Percentiles rank a stretch among this genome's conserved stretches.
Evolutionary conservation across 768 basidiomycete species (phyloP).

Genomic region (Lentinula edodes): DNA sequence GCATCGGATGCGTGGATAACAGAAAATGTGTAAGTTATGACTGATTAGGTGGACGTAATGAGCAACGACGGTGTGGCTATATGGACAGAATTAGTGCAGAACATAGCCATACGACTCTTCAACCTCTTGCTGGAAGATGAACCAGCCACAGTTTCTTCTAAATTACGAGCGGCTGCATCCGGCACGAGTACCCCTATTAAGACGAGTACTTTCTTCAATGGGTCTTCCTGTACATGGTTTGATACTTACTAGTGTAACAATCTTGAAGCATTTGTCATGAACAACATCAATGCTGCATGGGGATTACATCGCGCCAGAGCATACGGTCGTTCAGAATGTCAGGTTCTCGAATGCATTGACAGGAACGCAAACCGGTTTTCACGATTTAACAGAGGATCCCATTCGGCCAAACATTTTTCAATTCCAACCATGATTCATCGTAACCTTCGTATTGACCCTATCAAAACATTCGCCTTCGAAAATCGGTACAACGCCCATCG

Average conservation of each 20-base stretch:
- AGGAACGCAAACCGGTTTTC: constrained; percentile 27
- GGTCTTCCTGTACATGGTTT: constrained; percentile 45
- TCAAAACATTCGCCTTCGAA: constrained; percentile 33
- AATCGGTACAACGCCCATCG: constrained; percentile 28
- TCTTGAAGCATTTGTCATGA: constrained; percentile 26
- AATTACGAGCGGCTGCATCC: constrained; percentile 55
- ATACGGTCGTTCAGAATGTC: constrained; percentile 25
- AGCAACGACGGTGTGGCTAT: constrained; percentile 57
- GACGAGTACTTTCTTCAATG: constrained; percentile 62
- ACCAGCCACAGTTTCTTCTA: constrained; percentile 23
- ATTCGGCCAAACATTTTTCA: constrained; percentile 28
- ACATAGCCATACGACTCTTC: background rate
- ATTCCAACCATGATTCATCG: constrained; percentile 27
- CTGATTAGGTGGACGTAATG: constrained; percentile 90
- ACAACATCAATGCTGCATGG: constrained; percentile 22
- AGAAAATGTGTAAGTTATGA: constrained; percentile 65
- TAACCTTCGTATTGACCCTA: constrained; percentile 25
- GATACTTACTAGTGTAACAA: constrained; percentile 22
- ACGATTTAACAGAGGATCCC: constrained; percentile 31
- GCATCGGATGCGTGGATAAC: constrained; percentile 73
- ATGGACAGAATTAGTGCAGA: background rate
- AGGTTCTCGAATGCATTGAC: constrained; percentile 33
- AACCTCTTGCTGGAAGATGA: constrained; percentile 23
- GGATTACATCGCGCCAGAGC: constrained; percentile 28
- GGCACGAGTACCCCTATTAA: constrained; percentile 60